Conservation (phyloP, 108 stramenopile species). For the Chaetoceros tenuissimus region DNA sequence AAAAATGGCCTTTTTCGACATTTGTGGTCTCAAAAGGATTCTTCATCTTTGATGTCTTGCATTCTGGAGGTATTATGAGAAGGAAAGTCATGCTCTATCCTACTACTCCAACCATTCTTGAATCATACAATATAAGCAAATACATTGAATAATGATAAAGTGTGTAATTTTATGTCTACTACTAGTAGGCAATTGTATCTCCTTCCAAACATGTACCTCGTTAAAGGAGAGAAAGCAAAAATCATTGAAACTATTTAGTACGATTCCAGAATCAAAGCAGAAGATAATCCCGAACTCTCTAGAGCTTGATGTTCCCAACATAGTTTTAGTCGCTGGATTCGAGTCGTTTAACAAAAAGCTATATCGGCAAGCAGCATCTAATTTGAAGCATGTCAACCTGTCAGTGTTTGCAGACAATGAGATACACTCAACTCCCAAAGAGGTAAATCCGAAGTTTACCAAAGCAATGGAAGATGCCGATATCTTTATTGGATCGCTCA, state of each 20-base stretch:
- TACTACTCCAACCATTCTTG: neutral
- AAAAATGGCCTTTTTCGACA: no score
- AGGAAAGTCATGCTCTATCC: neutral
- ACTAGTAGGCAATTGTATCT: no score
- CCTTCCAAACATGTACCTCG: no score
- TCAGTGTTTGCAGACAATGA: slow-evolving; percentile 63
- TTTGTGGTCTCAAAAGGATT: no score
- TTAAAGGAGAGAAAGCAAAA: no score
- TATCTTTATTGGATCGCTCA: slow-evolving; percentile 63
- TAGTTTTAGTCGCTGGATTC: slow-evolving; percentile 83
- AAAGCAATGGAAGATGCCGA: slow-evolving; percentile 60
- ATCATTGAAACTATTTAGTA: neutral
- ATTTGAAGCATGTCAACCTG: slow-evolving; percentile 13
- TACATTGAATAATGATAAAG: no score
- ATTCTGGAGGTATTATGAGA: no score
- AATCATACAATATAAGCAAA: no score
- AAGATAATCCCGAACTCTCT: no score
- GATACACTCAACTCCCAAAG: slow-evolving; percentile 20
- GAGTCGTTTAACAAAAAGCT: slow-evolving; percentile 82
- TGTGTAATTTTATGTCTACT: no score
- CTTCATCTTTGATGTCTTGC: no score
- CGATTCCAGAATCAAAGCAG: neutral
- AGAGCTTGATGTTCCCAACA: slow-evolving; percentile 16
- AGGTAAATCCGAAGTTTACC: slow-evolving; percentile 31
- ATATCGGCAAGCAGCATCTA: slow-evolving; percentile 46